Base-by-base conservation (phyloP, 2,329 filamentous ascomycete species). In the Epicoccum nigrum region DNA sequence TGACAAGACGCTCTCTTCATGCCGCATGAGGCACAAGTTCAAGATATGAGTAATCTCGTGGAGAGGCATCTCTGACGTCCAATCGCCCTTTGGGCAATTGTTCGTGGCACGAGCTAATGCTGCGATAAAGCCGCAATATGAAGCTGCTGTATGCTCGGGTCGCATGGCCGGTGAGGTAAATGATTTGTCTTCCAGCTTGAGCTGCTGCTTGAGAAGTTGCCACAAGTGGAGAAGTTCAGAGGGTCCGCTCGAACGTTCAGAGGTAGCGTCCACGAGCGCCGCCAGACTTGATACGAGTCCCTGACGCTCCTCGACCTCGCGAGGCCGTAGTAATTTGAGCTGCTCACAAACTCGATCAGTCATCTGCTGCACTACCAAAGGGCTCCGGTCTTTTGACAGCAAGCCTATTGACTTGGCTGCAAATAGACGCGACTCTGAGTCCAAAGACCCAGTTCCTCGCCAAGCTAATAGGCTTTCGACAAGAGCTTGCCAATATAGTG, bases 401-500 rank as follows among this genome's bases (percentile, higher is more conserved):
- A 71, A 67, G 5, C 90, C 90, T 61, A 93, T 86, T 0, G 89
- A 86, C 1, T 73, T 74, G 1, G 89, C 90, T 12, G 91, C 87
- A 41, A 84, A 82, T 60, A 90, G 82, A 54, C 94, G 83, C 1
- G 91, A 90, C 5, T 81, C 77, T 0, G 86, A 81, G 70, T 97
- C 92, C 7, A 85, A 79, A 58, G 95, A 90, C 0, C 87, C 86
- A n/a, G 95, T 83, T 1, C 94, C 94, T 70, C 93, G 83, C 94
- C 94, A 99, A 16, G 85, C 86, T 11, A 95, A 76, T 6, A 96
- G 77, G 0, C 83, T 87, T 28, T 87, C 81, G 7, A 91, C 74
- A 3, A 97, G 74, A 1, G 88, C 86, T 38, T 81, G 78, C 70
- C 90, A 90, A 56, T 89, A 90, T 1, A 77, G 67, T 7, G 69